phyloP scores from a whole-genome alignment of 176 grass and related monocot species.

The Aegilops bicornis region DNA sequence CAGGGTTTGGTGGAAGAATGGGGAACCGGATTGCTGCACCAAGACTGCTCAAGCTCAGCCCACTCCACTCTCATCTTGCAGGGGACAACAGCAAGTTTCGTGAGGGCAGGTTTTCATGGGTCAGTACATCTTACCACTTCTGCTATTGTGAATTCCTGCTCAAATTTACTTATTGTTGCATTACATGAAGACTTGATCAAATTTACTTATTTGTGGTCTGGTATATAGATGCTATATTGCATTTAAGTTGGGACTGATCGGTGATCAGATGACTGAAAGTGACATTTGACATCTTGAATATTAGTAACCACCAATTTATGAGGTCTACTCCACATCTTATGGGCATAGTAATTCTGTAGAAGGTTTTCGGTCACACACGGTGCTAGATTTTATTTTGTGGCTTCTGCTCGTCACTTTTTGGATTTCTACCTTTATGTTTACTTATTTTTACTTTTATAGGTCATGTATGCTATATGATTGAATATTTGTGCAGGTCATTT shows the following conservation, averaged over 20 bases:
- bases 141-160: slow-evolving; percentile 6
- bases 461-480: not conserved
- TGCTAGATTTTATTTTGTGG: not conserved
- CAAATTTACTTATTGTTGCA: slow-evolving; percentile 1
- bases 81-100: slow-evolving; percentile 69
- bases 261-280: not conserved
- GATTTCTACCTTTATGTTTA: not conserved
- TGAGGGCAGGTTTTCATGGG: slow-evolving; percentile 89
- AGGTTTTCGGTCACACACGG: not conserved
- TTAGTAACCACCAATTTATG: not conserved
- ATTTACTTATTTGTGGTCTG: too few species aligned
- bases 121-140: slow-evolving; percentile 30
- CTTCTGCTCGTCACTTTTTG: not conserved
- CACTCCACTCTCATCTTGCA: slow-evolving; percentile 71
- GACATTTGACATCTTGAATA: not conserved
- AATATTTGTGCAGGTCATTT: not conserved
- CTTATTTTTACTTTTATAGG: not conserved
- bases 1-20: slow-evolving; percentile 73
- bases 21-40: slow-evolving; percentile 91
- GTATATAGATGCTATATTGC: not conserved
- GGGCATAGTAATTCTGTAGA: not conserved
- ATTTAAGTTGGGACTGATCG: not conserved
- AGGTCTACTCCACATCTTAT: not conserved
- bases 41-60: slow-evolving; percentile 79
- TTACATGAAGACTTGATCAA: not conserved